Base-by-base conservation (phyloP, 306 rosid species). In the Casuarina equisetifolia region DNA sequence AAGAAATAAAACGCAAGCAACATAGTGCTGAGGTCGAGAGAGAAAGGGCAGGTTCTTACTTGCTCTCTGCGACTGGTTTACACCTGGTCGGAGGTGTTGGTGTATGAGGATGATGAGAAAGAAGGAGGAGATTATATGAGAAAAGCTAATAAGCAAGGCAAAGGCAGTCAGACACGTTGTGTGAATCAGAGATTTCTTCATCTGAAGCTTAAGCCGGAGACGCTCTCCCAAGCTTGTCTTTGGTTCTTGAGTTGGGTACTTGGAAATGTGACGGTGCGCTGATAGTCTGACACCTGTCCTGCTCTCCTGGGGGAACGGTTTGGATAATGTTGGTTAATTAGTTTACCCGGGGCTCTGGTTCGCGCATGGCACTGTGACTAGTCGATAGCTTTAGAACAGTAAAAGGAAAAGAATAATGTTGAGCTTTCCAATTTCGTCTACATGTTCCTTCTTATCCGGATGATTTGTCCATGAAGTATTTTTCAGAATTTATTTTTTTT, bases 101-200 rank as follows among this genome's bases (percentile, higher is more conserved):
- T 59, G 42, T 54, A 49, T 62, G 78, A 72, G 59, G 51, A 74
- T 20, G 79, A 74, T 15, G 49, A 58, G 38, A 55, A 64, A 58
- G 32, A 67, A 55, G 39, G 2, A 32, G n/a, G 50, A 53, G 55
- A 10, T 35, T 59, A 51, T 13, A 36, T 35, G 75, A 80, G 62
- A 73, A 19, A 58, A 68, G 51, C 71, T 17, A 44, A 46, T 63
- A 63, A 61, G 69, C 68, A 10, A 61, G 11, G 43, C 68, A 54
- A 40, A 71, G 62, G 49, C 71, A 32, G 42, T 63, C 66, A 39
- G 78, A 53, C 84, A 72, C 79, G 87, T 45, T 0, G 70, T 80
- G 63, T 59, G 81, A 76, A 80, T 80, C 79, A 55, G 69, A 77
- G 74, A 69, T 57, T 44, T 36, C 79, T 80, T 79, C 77, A 51